phyloP scores from a whole-genome alignment of 441 rosid genomes.

The Populus tomentosa region DNA sequence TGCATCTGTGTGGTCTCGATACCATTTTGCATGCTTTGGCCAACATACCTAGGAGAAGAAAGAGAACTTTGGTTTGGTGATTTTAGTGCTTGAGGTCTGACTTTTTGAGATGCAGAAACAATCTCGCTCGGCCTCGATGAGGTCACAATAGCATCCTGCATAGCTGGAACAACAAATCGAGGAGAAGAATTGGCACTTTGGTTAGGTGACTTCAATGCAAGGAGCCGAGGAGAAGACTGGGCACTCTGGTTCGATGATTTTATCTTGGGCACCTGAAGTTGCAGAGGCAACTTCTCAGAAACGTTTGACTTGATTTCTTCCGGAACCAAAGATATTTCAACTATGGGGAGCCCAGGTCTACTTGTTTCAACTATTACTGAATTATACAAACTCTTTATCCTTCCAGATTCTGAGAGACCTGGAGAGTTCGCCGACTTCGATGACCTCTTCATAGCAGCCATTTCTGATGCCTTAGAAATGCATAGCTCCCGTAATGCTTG shows the following conservation, averaged over 20 bases:
- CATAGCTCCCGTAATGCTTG: constrained; percentile 90
- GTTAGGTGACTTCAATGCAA: constrained; percentile 9
- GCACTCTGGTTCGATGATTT: constrained; percentile 41
- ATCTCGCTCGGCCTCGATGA: constrained; percentile 23
- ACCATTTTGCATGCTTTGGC: constrained; percentile 7
- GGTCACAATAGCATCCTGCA: constrained; percentile 1
- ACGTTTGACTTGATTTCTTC: constrained; percentile 42
- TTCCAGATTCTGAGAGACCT: constrained; percentile 69
- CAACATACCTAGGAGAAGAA: constrained; percentile 18
- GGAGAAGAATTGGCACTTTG: constrained; percentile 27
- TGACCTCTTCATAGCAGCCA: constrained; percentile 80
- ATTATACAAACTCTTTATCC: constrained; percentile 75
- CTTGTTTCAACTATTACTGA: constrained; percentile 54
- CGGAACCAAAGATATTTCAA: constrained; percentile 51
- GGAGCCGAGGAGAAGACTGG: constrained; percentile 36
- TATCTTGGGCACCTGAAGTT: constrained; percentile 39
- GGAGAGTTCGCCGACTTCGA: constrained; percentile 57
- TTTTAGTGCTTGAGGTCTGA: constrained; percentile 30
- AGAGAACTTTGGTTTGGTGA: constrained; percentile 15
- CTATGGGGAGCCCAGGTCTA: constrained; percentile 40
- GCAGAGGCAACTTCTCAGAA: constrained; percentile 35
- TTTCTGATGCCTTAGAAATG: constrained; percentile 90
- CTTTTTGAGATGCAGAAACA: constrained; percentile 25
- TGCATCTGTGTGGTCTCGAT: constrained; percentile 5
- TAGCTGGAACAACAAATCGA: constrained; percentile 11